Conservation (phyloP, 1,284 basidiomycete species). For the Gomphus bonarii region DNA sequence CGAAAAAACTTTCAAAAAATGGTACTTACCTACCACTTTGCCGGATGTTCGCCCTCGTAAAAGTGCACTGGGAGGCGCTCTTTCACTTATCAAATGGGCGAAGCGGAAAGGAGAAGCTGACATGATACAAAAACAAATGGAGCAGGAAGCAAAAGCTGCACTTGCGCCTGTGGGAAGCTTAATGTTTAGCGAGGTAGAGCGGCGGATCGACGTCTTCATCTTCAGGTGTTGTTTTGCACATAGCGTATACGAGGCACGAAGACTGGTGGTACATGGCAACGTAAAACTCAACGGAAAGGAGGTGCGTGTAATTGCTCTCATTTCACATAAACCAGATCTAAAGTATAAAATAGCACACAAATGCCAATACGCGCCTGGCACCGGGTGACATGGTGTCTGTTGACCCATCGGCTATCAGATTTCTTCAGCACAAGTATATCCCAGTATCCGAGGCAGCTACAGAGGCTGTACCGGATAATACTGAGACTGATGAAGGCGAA, state of each 20-base stretch:
- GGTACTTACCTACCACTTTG: constrained; percentile 84
- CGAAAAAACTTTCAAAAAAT: constrained; percentile 89
- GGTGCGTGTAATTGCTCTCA: constrained; percentile 35
- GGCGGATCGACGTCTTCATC: constrained; percentile 85
- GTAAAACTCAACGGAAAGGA: constrained; percentile 86
- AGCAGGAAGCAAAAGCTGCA: constrained; percentile 39
- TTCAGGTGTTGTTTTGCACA: constrained; percentile 89
- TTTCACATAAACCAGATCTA: not conserved
- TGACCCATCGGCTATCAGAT: constrained; percentile 71
- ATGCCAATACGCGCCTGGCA: constrained; percentile 84
- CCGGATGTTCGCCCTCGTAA: constrained; percentile 71
- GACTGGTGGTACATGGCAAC: constrained; percentile 79
- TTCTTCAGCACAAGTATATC: constrained; percentile 40
- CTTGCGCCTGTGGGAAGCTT: constrained; percentile 79
- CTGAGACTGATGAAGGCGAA: constrained; percentile 17
- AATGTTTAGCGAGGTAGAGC: constrained; percentile 91
- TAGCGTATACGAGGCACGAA: constrained; percentile 83
- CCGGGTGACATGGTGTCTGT: constrained; percentile 94
- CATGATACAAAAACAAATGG: constrained; percentile 29
- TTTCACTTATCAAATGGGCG: constrained; percentile 36
- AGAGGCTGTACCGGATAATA: constrained; percentile 10
- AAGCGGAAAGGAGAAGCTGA: constrained; percentile 18
- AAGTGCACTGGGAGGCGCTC: constrained; percentile 28
- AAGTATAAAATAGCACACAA: constrained; percentile 48
- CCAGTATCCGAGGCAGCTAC: constrained; percentile 16